Evolutionary conservation across 2,329 filamentous ascomycete species (phyloP).

Genomic region (Xylariaceae sp.): DNA sequence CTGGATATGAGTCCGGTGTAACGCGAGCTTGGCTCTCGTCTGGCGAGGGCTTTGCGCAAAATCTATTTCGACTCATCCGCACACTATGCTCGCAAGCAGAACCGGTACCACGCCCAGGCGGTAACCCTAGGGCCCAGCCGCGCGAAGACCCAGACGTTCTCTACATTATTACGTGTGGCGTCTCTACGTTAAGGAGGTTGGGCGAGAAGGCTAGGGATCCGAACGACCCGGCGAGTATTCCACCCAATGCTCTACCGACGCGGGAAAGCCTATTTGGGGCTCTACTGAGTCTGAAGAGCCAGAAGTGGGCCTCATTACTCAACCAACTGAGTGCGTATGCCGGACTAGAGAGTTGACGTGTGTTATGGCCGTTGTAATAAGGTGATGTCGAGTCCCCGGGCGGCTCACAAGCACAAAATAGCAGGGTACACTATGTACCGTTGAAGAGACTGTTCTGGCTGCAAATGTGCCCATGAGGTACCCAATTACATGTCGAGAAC

Average conservation of each 20-base stretch:
- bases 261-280: slow-evolving; percentile 69
- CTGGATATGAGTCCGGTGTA: slow-evolving; percentile 70
- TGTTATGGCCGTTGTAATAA: neutral
- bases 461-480: neutral
- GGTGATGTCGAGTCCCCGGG: neutral
- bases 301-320: slow-evolving; percentile 65
- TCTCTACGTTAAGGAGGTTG: slow-evolving; percentile 68
- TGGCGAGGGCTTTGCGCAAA: slow-evolving; percentile 81
- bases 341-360: slow-evolving; percentile 37
- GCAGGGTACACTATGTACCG: no score
- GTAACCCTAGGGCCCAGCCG: slow-evolving; percentile 35
- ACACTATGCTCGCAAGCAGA: slow-evolving; percentile 69
- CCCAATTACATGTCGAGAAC: neutral
- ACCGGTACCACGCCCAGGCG: slow-evolving; percentile 44
- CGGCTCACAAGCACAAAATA: neutral
- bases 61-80: slow-evolving; percentile 74
- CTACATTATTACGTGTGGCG: slow-evolving; percentile 68
- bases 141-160: slow-evolving; percentile 56
- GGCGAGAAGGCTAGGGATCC: slow-evolving; percentile 68
- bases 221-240: slow-evolving; percentile 56
- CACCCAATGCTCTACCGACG: slow-evolving; percentile 65
- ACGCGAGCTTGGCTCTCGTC: slow-evolving; percentile 81
- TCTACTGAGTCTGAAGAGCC: slow-evolving; percentile 62
- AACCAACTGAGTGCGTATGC: slow-evolving; percentile 70
- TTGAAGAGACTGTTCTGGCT: no score